phyloP scores from a whole-genome alignment of 2,329 filamentous ascomycete genomes.

The Xylaria sp. region DNA sequence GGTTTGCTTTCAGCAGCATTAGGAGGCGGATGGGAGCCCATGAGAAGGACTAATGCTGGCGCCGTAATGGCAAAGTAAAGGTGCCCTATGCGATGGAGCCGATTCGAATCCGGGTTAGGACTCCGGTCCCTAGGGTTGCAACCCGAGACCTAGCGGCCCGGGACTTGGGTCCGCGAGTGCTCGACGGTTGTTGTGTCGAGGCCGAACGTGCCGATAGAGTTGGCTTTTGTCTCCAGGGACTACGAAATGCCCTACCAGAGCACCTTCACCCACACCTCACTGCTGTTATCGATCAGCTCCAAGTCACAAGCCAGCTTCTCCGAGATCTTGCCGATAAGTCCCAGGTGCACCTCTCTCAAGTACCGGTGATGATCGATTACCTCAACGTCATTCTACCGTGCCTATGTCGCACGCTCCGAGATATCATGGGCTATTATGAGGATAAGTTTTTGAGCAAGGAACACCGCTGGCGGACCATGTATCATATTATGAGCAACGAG shows the following conservation, averaged over 20 bases:
- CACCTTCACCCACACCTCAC: conserved; percentile 59
- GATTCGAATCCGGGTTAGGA: conserved; percentile 36
- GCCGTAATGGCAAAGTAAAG: conserved; percentile 41
- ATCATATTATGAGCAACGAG: conserved; percentile 64
- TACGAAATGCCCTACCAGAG: conserved; percentile 58
- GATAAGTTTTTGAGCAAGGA: conserved; percentile 60
- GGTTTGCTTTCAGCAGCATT: not conserved
- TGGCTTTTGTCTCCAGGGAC: conserved; percentile 58
- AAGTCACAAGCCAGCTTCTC: conserved; percentile 57
- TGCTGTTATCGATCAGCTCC: conserved; percentile 60
- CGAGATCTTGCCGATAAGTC: conserved; percentile 66
- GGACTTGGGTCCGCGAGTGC: conserved; percentile 51
- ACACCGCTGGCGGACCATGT: conserved; percentile 68
- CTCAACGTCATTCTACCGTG: conserved; percentile 67
- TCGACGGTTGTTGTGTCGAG: conserved; percentile 65
- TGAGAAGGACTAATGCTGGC: conserved; percentile 9
- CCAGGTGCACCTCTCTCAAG: conserved; percentile 60
- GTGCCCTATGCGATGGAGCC: conserved; percentile 41
- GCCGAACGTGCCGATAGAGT: conserved; percentile 63
- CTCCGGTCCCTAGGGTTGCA: conserved; percentile 28
- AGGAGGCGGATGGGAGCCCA: conserved; percentile 8
- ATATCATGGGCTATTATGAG: conserved; percentile 64
- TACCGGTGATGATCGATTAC: conserved; percentile 64
- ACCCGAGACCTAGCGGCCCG: conserved; percentile 42
- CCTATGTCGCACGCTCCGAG: conserved; percentile 61